Base-by-base conservation (phyloP, 2,329 filamentous ascomycete genomes). In the Aphanocladium album region DNA sequence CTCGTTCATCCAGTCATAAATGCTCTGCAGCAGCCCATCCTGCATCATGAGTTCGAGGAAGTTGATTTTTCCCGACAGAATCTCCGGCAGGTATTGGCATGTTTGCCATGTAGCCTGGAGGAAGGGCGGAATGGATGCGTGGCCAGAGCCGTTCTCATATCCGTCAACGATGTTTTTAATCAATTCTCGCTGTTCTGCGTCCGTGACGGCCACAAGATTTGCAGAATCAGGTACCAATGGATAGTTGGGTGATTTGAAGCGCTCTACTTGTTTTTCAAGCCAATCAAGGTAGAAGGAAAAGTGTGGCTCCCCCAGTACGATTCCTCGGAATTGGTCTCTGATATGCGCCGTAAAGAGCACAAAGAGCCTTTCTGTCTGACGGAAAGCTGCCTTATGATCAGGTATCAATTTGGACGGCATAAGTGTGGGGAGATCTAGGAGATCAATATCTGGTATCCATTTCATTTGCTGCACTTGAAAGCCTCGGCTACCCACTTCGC, bases 1-100 rank as follows among this genome's bases (percentile, higher is more conserved):
- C 64, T 66, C 60, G 46, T 67, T 67, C 23, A 63, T 62, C 49
- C 60, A 66, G 47, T 70, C 63, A 53, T 69, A 69, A 7, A 74
- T 62, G 57, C 71, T 65, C 2, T 67, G 64, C 14, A 76, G 64
- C 5, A 71, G 59, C 35, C 70, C 68, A 23, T 66, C 70, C 16
- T 67, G 64, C 60, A 71, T 67, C 8, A 76, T 19, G 12, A 49
- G 12, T 27, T 49, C 45, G 12, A 49, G 21, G 21, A 23, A 19
- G 17, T 49, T 19, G 17, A 49, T 19, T 21, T 27, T 14, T 14
- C 45, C 45, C 12, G n/a, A 12, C 6, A 49, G 12, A 23, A 49
- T 49, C 12, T 19, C 45, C n/a, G 45, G 11, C 17, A 49, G 45
- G 19, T 49, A 30, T 30, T 45, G 16, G 16, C 41, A 45, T 16